These are phyloP conservation scores for Ajuga chamaepitys DNA, from an alignment of 257 asterid genomes.

Conservation along the genomic window DNA sequence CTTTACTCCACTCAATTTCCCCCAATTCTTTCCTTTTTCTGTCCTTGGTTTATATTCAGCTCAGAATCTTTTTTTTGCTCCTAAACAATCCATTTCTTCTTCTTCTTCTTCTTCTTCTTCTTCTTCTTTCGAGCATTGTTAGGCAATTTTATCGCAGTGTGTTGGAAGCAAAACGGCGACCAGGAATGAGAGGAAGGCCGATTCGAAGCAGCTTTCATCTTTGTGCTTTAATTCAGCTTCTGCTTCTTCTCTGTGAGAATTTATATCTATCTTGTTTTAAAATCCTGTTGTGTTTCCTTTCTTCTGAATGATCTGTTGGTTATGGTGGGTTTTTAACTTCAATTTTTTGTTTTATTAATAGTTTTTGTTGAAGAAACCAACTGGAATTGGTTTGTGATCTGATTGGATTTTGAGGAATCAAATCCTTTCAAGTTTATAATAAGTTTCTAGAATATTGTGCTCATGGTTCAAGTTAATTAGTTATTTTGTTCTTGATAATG, in stretches of 20 bases:
- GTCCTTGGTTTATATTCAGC: slow-evolving; percentile 6
- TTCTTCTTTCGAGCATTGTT: not conserved
- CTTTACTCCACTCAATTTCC: slow-evolving; percentile 19
- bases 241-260: slow-evolving; percentile 49
- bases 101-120: too few relatives aligned
- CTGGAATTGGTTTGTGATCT: slow-evolving; percentile 15
- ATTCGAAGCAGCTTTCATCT: slow-evolving; percentile 31
- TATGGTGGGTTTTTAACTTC: not conserved
- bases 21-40: not conserved
- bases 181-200: slow-evolving; percentile 41
- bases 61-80: slow-evolving; percentile 4
- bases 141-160: slow-evolving; percentile 13
- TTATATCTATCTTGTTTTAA: not conserved
- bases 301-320: slow-evolving; percentile 22
- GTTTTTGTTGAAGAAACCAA: not conserved
- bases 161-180: slow-evolving; percentile 16
- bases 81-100: not conserved
- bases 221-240: slow-evolving; percentile 25
- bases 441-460: not conserved
- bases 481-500: not conserved
- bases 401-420: slow-evolving; percentile 7
- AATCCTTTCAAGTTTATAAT: not conserved
- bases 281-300: slow-evolving; percentile 7
- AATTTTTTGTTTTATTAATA: not conserved
- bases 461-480: slow-evolving; percentile 1